Base-by-base conservation (phyloP, 345 rosid species). In the Eucalyptus pumila region DNA sequence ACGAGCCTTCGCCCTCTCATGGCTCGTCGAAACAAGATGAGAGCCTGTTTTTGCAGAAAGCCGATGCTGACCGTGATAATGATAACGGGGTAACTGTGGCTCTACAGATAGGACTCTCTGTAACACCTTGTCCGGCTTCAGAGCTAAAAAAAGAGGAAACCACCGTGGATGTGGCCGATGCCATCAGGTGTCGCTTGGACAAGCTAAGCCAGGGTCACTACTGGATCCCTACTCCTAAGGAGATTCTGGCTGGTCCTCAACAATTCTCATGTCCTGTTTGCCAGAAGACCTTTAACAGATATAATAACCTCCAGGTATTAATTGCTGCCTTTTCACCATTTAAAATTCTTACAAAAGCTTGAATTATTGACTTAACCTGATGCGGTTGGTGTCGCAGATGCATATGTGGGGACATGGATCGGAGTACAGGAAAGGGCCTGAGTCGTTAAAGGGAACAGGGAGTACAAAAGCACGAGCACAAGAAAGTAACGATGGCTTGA, bases 391-490 rank as follows among this genome's bases (percentile, higher is more conserved):
- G 4, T 62, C 51, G 86, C 91, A 96, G 97, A 96, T 96, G 98
- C 98, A 96, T 90, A 95, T 95, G 98, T 96, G 98, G 98, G 97
- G 98, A 85, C 98, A 96, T 91, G 98, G 98, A 91, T 96, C 97
- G 49, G 96, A 96, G 91, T 96, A 96, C 92, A 94, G 97, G 91
- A 96, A 96, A 91, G 97, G 98, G 87, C 97, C 98, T 0, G 97
- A 96, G 83, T 95, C 98, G 15, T 87, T 96, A 80, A 93, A 94
- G 88, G 98, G 98, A 91, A 40, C 47, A 40, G 47, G 47, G 27
- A 76, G 47, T 21, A 93, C 92, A 14, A 97, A 95, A 49, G 96
- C 98, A 89, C 94, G 97, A 72, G 96, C 47, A 23, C 85, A 40
- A 40, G 85, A 76, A 40, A 40, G 85, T 21, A 2, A 24, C 1